phyloP scores from a whole-genome alignment of 2,329 filamentous ascomycete species.

The Colletotrichum eremochloae region DNA sequence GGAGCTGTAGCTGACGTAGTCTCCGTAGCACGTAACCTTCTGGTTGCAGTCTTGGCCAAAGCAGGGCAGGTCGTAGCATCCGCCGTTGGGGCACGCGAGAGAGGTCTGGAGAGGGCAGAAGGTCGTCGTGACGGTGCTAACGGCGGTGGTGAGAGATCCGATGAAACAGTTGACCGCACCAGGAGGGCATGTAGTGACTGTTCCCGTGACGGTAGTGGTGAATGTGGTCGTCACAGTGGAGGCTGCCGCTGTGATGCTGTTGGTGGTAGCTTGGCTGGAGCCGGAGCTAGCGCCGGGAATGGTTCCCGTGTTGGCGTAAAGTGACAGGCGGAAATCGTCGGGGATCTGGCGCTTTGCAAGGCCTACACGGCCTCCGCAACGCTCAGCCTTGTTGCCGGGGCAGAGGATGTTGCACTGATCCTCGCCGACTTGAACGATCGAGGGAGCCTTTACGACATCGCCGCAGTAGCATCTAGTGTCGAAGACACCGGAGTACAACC shows the following conservation, averaged over 20 bases:
- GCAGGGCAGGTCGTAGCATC: constrained; percentile 35
- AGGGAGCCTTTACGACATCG: constrained; percentile 30
- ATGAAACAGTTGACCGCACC: constrained; percentile 7
- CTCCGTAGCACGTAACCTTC: constrained; percentile 37
- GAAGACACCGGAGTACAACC: constrained; percentile 12
- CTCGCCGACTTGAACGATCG: constrained; percentile 20
- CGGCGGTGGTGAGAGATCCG: constrained; percentile 22
- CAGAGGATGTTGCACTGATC: constrained; percentile 54
- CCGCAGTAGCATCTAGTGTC: constrained; percentile 44
- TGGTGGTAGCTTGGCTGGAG: background rate
- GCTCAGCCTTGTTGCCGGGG: constrained; percentile 55
- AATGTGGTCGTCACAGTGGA: constrained; percentile 24
- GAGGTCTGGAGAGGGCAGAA: constrained; percentile 13
- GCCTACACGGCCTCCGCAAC: constrained; percentile 56
- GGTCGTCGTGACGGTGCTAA: constrained; percentile 33
- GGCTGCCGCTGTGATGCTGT: background rate
- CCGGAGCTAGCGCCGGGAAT: background rate
- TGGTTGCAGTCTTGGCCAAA: constrained; percentile 22
- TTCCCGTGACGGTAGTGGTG: constrained; percentile 22
- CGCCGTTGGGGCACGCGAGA: constrained; percentile 17
- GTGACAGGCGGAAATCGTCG: constrained; percentile 10
- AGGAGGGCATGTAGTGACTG: constrained; percentile 20
- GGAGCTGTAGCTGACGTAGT: constrained; percentile 46
- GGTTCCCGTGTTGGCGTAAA: background rate
- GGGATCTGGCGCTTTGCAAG: constrained; percentile 21